Conservation (phyloP, 2,329 filamentous ascomycete species). For the Microsporum audouinii region DNA sequence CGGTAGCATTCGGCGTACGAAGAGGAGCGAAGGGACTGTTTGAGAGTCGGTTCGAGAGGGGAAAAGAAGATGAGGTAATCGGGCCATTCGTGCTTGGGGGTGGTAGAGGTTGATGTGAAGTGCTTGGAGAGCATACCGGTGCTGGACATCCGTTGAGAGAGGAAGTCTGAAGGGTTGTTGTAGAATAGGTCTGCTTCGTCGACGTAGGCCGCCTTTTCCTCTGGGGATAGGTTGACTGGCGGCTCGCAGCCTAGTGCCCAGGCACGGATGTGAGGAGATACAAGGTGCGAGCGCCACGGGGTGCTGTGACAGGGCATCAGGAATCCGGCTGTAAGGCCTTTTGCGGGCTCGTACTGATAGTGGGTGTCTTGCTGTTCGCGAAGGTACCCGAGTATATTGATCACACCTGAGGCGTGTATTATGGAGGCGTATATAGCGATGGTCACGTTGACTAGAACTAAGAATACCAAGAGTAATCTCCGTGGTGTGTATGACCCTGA, state of each 20-base stretch:
- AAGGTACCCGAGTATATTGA: conserved; percentile 63
- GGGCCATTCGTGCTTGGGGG: conserved; percentile 32
- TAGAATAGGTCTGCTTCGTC: conserved; percentile 94
- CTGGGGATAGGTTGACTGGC: conserved; percentile 54
- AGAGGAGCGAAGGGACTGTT: conserved; percentile 31
- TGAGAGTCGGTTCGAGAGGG: conserved; percentile 43
- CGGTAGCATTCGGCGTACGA: conserved; percentile 49
- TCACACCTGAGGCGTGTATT: conserved; percentile 68
- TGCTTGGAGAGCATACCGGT: conserved; percentile 5
- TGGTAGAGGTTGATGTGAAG: neutral
- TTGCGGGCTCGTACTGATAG: neutral
- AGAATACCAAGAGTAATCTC: conserved; percentile 41
- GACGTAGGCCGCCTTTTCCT: conserved; percentile 56
- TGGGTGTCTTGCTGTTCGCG: conserved; percentile 52
- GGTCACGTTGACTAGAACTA: conserved; percentile 55
- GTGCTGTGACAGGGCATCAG: conserved; percentile 94
- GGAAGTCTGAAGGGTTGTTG: conserved; percentile 48
- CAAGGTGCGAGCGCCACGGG: conserved; percentile 81
- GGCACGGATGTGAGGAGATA: conserved; percentile 61
- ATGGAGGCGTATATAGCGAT: conserved; percentile 64
- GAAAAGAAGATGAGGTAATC: conserved; percentile 46
- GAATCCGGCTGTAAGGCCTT: conserved; percentile 54
- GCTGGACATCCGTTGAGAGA: conserved; percentile 44
- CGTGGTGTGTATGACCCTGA: conserved; percentile 35
- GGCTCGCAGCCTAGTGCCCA: conserved; percentile 88